Evolutionary conservation across 331 rosid species (phyloP).

Genomic region (Saraca asoca): DNA sequence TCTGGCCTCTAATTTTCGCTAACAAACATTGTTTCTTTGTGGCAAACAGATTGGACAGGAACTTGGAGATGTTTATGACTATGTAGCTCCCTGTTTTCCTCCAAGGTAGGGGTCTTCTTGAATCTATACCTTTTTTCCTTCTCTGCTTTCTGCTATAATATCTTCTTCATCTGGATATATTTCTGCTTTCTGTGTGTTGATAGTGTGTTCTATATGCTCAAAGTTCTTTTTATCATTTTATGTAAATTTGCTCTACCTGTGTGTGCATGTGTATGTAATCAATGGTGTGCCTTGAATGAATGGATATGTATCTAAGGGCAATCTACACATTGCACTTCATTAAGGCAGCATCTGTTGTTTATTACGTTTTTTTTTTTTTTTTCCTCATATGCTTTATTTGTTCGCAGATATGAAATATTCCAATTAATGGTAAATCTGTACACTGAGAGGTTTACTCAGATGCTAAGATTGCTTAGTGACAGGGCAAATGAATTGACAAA

Average conservation of each 20-base stretch:
- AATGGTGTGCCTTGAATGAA: neutral
- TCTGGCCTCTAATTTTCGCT: neutral
- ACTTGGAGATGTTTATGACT: slow-evolving; percentile 88
- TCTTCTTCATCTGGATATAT: slow-evolving; percentile 4
- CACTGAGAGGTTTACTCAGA: slow-evolving; percentile 95
- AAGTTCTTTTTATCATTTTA: slow-evolving; percentile 13
- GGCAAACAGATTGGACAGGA: slow-evolving; percentile 83
- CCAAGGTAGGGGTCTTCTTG: slow-evolving; percentile 65
- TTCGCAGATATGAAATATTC: slow-evolving; percentile 91
- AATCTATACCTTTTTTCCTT: slow-evolving; percentile 26
- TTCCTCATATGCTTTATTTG: slow-evolving; percentile 39
- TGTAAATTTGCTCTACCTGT: neutral
- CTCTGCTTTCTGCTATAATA: slow-evolving; percentile 16
- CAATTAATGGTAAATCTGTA: slow-evolving; percentile 96
- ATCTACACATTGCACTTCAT: slow-evolving; percentile 17
- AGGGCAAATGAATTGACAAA: slow-evolving; percentile 84
- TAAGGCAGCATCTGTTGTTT: slow-evolving; percentile 11
- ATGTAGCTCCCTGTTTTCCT: slow-evolving; percentile 95
- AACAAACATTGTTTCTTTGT: slow-evolving; percentile 35
- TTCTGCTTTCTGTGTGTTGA: slow-evolving; percentile 8
- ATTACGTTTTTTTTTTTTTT: slow-evolving; percentile 22
- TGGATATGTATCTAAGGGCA: neutral
- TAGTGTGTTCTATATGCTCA: slow-evolving; percentile 8
- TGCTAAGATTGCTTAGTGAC: slow-evolving; percentile 95
- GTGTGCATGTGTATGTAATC: neutral